phyloP scores from a whole-genome alignment of 2,329 filamentous ascomycete genomes.

The Arthroderma sp. region DNA sequence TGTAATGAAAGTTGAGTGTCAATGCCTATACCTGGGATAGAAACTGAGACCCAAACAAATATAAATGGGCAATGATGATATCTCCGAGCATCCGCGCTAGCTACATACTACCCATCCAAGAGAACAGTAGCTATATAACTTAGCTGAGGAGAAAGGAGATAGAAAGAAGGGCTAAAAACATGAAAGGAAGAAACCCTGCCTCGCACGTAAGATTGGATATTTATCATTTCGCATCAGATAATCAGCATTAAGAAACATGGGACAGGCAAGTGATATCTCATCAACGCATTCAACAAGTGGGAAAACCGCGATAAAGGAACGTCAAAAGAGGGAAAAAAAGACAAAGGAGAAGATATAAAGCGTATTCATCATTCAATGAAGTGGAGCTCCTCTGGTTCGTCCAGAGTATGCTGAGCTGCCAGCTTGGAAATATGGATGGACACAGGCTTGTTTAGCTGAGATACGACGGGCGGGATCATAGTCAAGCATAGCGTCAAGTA shows the following conservation, averaged over 20 bases:
- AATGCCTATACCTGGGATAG: too few relatives aligned
- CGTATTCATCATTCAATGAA: conserved; percentile 21
- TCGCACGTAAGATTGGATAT: too few relatives aligned
- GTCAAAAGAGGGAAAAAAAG: conserved; percentile 14
- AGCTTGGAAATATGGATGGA: conserved; percentile 66
- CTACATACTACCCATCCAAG: too few relatives aligned
- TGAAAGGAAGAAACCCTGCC: too few relatives aligned
- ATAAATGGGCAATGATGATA: too few relatives aligned
- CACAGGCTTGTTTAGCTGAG: conserved; percentile 75
- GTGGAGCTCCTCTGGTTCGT: conserved; percentile 23
- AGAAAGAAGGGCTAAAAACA: too few relatives aligned
- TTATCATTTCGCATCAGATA: too few relatives aligned
- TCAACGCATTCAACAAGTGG: not conserved
- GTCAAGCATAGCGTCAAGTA: conserved; percentile 56
- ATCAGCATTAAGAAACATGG: conserved; percentile 8
- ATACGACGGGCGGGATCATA: conserved; percentile 80
- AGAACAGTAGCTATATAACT: too few relatives aligned
- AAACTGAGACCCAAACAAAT: too few relatives aligned
- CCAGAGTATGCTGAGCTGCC: conserved; percentile 37
- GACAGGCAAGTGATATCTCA: conserved; percentile 12
- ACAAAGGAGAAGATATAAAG: not conserved
- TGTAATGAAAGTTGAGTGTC: too few relatives aligned
- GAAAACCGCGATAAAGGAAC: conserved; percentile 18
- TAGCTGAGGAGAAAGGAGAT: too few relatives aligned
- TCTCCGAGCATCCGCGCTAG: too few relatives aligned